Evolutionary conservation across 495 filamentous ascomycete genomes (phyloP), one percentile per base, ranked within the genome.

Genomic region (Penicillium cinerascens): DNA sequence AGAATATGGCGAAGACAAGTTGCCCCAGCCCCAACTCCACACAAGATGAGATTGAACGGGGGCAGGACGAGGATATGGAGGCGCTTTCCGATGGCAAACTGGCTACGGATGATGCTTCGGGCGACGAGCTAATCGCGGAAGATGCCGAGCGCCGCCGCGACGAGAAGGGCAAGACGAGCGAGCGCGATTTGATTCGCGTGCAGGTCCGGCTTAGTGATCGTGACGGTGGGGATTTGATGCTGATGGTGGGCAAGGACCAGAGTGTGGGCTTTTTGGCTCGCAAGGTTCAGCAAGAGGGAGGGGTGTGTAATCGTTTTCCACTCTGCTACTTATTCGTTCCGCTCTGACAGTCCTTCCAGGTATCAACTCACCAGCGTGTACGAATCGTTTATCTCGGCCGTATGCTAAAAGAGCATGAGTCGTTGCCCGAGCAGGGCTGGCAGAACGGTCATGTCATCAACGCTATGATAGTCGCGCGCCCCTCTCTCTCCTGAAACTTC

Each of bases 341-440:
- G 33, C 51, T 16, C 18, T 8, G 10, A 20, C 16, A 2, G 13
- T 33, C 17, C 22, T 23, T 50, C 18, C 33, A 75, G 72, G 70
- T 88, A 20, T 58, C 78, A 1, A 65, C 69, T 41, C 66, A 69
- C 23, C 82, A 80, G 53, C 79, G 76, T 25, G 71, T 95, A 20
- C 81, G 78, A 36, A 79, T 95, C 23, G 86, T 79, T 36, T 95
- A 92, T 63, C 78, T 93, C 64, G 91, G 91, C 44, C 86, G 81
- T 60, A 79, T 92, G 35, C 76, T 96, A 15, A 82, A 85, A 50
- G 89, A 93, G 56, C 74, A 76, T 27, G 60, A 77, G 21, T 70
- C 86, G 0, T 64, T 96, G 15, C 61, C 68, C 16, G 77, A 73
- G 25, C 88, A 91, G 58, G 87, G 87, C 22, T 96, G 89, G 88